phyloP scores from a whole-genome alignment of 495 filamentous ascomycete species.

The Talaromyces proteolyticus region DNA sequence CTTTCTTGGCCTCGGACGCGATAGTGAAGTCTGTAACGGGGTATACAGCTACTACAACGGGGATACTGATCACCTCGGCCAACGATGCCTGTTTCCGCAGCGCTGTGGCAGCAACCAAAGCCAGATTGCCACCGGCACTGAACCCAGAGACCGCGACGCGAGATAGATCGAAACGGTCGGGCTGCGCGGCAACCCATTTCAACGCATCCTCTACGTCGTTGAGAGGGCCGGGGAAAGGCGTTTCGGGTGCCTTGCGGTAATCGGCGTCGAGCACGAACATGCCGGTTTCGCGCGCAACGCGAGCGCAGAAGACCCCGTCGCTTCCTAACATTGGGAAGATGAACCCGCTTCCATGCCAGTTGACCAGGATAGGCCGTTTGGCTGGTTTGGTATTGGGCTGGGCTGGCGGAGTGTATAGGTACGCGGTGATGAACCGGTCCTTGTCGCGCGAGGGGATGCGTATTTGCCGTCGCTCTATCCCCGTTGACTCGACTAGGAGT shows the following conservation, averaged over 20 bases:
- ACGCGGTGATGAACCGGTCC: slow-evolving; percentile 35
- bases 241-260: slow-evolving; percentile 73
- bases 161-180: slow-evolving; percentile 25
- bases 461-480: not conserved
- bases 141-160: slow-evolving; percentile 38
- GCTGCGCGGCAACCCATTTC: slow-evolving; percentile 20
- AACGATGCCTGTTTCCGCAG: not conserved
- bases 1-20: not conserved
- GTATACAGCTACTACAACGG: not conserved
- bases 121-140: slow-evolving; percentile 46
- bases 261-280: slow-evolving; percentile 47
- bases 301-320: slow-evolving; percentile 35
- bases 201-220: slow-evolving; percentile 56
- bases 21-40: not conserved
- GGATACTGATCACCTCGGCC: not conserved
- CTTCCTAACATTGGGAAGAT: slow-evolving; percentile 32
- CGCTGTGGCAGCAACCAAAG: slow-evolving; percentile 22
- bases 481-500: not conserved
- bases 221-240: slow-evolving; percentile 69
- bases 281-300: slow-evolving; percentile 24
- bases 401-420: slow-evolving; percentile 26
- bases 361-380: slow-evolving; percentile 31
- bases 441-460: slow-evolving; percentile 34
- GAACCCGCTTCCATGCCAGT: slow-evolving; percentile 40
- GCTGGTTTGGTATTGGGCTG: slow-evolving; percentile 11